Evolutionary conservation across 192 early-diverging fungal species (phyloP).

Genomic region (Backusella mclennaniae): DNA sequence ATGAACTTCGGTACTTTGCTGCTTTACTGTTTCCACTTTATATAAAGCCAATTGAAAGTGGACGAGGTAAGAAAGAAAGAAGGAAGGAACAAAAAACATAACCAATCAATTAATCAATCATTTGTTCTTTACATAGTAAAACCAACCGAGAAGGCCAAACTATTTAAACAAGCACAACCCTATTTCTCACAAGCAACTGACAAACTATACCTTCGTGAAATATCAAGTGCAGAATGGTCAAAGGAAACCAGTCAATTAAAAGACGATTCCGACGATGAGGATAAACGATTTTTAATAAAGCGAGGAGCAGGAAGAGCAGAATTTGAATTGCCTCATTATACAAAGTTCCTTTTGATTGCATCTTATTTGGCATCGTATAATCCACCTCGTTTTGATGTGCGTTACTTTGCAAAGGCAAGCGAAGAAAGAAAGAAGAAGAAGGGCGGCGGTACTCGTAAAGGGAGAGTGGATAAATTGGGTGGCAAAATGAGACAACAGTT

Average conservation of each 20-base stretch:
- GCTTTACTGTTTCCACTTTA: conserved; percentile 85
- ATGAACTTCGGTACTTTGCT: conserved; percentile 83
- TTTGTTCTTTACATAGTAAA: conserved; percentile 36
- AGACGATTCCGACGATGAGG: not conserved
- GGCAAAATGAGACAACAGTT: conserved; percentile 76
- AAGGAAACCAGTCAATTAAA: conserved; percentile 32
- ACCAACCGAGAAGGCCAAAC: conserved; percentile 62
- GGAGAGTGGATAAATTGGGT: conserved; percentile 44
- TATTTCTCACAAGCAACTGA: conserved; percentile 83
- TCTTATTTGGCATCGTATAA: conserved; percentile 94
- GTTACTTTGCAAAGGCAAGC: conserved; percentile 74
- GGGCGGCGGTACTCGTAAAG: conserved; percentile 41
- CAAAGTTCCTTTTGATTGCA: conserved; percentile 88
- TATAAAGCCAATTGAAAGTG: conserved; percentile 78
- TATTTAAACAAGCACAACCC: conserved; percentile 75
- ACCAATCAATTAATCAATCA: no score
- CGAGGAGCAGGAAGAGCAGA: conserved; percentile 33
- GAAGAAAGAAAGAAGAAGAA: conserved; percentile 39
- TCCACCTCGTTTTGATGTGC: conserved; percentile 77
- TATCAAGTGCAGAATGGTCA: conserved; percentile 85
- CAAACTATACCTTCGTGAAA: conserved; percentile 87
- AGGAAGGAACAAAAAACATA: not conserved
- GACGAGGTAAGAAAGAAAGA: conserved; percentile 51
- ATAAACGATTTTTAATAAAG: not conserved
- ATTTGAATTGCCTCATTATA: conserved; percentile 82